Conservation (phyloP, 2,329 filamentous ascomycete genomes). For the Trichoderma endophyticum region DNA sequence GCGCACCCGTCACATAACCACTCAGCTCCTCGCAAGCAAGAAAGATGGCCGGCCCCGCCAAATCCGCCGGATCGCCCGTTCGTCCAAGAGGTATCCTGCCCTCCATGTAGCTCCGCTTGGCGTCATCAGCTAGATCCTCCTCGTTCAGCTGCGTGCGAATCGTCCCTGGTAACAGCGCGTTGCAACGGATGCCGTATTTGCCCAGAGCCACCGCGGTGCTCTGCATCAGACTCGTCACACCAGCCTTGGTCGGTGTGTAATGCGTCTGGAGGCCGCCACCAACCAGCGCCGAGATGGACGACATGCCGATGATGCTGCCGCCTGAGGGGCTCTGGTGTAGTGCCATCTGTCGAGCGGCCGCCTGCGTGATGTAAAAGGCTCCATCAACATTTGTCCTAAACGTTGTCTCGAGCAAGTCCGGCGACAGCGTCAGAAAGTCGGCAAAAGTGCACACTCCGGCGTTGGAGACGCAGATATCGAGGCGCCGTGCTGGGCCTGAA, state of each 20-base stretch:
- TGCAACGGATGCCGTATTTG: constrained; percentile 72
- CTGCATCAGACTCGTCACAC: constrained; percentile 78
- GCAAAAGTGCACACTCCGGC: constrained; percentile 86
- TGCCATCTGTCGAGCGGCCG: constrained; percentile 80
- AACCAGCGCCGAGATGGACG: constrained; percentile 70
- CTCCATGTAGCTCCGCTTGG: constrained; percentile 76
- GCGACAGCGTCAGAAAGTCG: constrained; percentile 73
- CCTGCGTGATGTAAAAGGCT: constrained; percentile 84
- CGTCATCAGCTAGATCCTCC: constrained; percentile 69
- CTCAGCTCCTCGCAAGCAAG: constrained; percentile 76
- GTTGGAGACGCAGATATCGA: constrained; percentile 83
- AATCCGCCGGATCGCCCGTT: constrained; percentile 67
- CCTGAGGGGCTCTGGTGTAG: constrained; percentile 58
- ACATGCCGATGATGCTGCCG: constrained; percentile 76
- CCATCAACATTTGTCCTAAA: constrained; percentile 79
- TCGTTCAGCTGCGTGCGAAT: constrained; percentile 83
- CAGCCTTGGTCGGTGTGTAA: constrained; percentile 87
- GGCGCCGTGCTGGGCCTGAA: constrained; percentile 51
- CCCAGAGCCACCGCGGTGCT: constrained; percentile 77
- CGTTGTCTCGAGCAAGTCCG: constrained; percentile 68
- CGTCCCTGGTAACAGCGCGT: constrained; percentile 78
- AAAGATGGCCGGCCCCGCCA: constrained; percentile 83
- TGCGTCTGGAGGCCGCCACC: constrained; percentile 77
- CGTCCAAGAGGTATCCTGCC: constrained; percentile 74
- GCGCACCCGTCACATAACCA: constrained; percentile 76